These are phyloP conservation scores for Linnemannia hyalina DNA, from an alignment of 192 early-diverging fungal species.

Conservation along the genomic window DNA sequence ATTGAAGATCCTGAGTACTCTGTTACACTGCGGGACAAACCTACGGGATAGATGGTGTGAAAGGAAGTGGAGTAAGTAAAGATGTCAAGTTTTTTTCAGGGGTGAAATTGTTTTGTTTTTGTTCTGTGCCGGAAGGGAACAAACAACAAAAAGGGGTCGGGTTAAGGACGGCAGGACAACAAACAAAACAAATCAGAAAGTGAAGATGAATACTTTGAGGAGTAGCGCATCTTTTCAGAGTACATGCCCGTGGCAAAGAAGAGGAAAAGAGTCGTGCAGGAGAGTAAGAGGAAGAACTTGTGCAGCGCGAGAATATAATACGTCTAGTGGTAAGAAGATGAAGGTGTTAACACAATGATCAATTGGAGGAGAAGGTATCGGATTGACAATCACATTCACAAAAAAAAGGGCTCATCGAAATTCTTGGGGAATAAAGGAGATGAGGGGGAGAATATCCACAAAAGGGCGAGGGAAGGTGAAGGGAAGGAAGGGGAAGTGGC, in stretches of 20 bases:
- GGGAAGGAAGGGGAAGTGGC: background rate
- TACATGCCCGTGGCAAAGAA: slow-evolving; percentile 71
- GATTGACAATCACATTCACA: slow-evolving; percentile 1
- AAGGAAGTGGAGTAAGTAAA: background rate
- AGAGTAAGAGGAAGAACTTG: slow-evolving; percentile 53
- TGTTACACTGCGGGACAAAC: slow-evolving; percentile 72
- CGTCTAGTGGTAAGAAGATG: background rate
- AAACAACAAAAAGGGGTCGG: slow-evolving; percentile 9
- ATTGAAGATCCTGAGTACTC: slow-evolving; percentile 67
- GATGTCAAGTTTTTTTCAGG: background rate
- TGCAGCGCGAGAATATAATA: slow-evolving; percentile 52
- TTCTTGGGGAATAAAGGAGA: background rate
- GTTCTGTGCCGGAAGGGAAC: background rate
- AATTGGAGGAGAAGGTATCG: background rate
- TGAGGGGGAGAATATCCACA: background rate
- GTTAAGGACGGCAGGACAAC: background rate
- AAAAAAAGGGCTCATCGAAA: background rate
- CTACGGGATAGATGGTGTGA: slow-evolving; percentile 22
- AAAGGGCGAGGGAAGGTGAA: background rate
- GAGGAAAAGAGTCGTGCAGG: slow-evolving; percentile 59
- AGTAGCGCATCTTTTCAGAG: slow-evolving; percentile 67
- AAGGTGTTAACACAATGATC: background rate
- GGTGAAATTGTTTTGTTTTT: background rate
- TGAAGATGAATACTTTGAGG: slow-evolving; percentile 61
- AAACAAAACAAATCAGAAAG: background rate